These are phyloP conservation scores for Kwoniella dejecticola DNA, from an alignment of 768 basidiomycete genomes.

Conservation along the genomic window DNA sequence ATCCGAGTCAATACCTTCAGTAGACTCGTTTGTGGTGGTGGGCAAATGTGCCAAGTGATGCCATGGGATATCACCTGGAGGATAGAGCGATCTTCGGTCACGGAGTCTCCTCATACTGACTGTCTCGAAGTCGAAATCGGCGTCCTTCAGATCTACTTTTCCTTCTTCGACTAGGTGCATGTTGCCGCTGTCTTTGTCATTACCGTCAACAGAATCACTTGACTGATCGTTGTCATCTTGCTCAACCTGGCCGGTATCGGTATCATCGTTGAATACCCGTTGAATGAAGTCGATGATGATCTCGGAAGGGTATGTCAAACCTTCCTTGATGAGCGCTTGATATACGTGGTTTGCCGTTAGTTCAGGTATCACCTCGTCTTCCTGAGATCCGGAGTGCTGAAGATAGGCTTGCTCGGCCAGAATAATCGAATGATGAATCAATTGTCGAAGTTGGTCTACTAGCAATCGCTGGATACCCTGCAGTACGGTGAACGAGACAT, in stretches of 20 bases:
- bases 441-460: conserved; percentile 10
- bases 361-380: background rate
- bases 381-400: background rate
- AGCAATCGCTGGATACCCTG: conserved; percentile 11
- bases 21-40: background rate
- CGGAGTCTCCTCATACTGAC: background rate
- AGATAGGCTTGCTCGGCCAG: conserved; percentile 19
- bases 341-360: conserved; percentile 9
- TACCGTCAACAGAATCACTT: too few species aligned
- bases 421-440: conserved; percentile 17
- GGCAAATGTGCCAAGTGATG: background rate
- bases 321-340: conserved; percentile 2
- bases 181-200: too few species aligned
- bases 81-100: background rate
- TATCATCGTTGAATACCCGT: conserved; percentile 8
- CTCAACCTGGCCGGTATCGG: background rate
- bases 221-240: background rate
- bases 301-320: background rate
- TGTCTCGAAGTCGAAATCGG: too few species aligned
- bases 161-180: background rate
- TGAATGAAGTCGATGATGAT: conserved; percentile 1
- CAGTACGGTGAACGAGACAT: conserved; percentile 15
- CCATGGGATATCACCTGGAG: conserved; percentile 3
- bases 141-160: too few species aligned
- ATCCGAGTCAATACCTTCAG: conserved; percentile 5